phyloP scores from a whole-genome alignment of 495 filamentous ascomycete genomes.

The Tuber calosporum region DNA sequence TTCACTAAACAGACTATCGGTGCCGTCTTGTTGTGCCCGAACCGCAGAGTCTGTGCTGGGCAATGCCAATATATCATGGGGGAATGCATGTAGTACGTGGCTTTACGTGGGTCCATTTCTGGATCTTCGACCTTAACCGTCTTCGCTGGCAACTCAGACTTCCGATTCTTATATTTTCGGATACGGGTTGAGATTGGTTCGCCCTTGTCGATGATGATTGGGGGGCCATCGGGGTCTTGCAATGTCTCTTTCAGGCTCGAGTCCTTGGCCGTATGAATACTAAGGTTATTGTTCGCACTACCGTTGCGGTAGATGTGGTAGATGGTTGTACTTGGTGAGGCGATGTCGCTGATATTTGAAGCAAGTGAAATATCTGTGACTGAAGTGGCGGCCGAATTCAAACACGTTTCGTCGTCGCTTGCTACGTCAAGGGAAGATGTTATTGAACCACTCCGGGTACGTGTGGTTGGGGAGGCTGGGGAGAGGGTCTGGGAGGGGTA shows the following conservation, averaged over 20 bases:
- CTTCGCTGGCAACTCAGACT: slow-evolving; percentile 7
- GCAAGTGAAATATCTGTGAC: slow-evolving; percentile 13
- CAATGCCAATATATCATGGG: slow-evolving; percentile 24
- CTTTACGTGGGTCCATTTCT: slow-evolving; percentile 27
- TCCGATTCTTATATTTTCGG: neutral
- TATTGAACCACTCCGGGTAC: neutral
- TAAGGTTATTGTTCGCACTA: slow-evolving; percentile 8
- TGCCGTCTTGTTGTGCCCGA: slow-evolving; percentile 25
- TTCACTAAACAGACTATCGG: slow-evolving; percentile 31
- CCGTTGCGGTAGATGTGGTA: slow-evolving; percentile 29
- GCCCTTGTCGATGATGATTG: neutral
- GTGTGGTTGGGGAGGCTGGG: neutral
- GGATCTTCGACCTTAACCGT: slow-evolving; percentile 26
- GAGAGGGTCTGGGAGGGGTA: neutral
- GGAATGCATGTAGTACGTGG: slow-evolving; percentile 29
- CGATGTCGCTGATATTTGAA: slow-evolving; percentile 3
- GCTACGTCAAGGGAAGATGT: neutral
- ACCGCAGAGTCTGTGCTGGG: slow-evolving; percentile 27
- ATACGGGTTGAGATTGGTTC: neutral
- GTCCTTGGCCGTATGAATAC: slow-evolving; percentile 20
- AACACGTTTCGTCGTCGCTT: slow-evolving; percentile 13
- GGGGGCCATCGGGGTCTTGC: slow-evolving; percentile 16
- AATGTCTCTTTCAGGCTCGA: slow-evolving; percentile 15
- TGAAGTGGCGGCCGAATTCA: slow-evolving; percentile 11
- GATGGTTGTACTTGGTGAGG: slow-evolving; percentile 9